Percentiles rank a stretch among this genome's conserved stretches.
Evolutionary conservation across 805 yeast genomes (phyloP).

Genomic region (Starmerella bombicola): DNA sequence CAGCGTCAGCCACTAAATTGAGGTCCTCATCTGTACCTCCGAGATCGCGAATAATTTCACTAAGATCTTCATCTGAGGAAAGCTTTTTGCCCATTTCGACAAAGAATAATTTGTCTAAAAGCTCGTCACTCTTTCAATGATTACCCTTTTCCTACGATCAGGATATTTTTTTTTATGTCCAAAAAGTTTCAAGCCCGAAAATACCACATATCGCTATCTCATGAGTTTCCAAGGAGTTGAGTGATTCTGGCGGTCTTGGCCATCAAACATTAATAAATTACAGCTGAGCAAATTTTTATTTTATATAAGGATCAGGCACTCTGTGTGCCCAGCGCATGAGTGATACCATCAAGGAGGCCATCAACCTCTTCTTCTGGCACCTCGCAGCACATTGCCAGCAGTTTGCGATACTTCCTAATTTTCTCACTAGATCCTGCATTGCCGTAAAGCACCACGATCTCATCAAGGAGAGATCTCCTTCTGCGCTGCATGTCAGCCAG

Average conservation of each 20-base stretch:
- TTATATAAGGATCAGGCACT: background rate
- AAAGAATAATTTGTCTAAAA: too few relatives aligned
- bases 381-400: constrained; percentile 67
- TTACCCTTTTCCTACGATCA: too few relatives aligned
- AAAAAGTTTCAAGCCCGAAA: too few relatives aligned
- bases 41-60: constrained; percentile 58
- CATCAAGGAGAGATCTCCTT: constrained; percentile 33
- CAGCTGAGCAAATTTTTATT: too few relatives aligned
- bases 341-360: constrained; percentile 71
- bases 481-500: constrained; percentile 33
- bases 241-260: too few relatives aligned
- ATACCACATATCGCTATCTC: too few relatives aligned
- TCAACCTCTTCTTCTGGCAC: constrained; percentile 68
- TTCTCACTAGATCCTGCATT: constrained; percentile 39
- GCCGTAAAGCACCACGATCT: constrained; percentile 40
- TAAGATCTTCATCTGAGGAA: constrained; percentile 1
- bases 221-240: too few relatives aligned
- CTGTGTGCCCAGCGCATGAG: constrained; percentile 27
- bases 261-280: too few relatives aligned
- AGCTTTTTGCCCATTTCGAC: constrained; percentile 5
- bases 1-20: constrained; percentile 45
- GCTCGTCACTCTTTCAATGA: too few relatives aligned
- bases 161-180: too few relatives aligned
- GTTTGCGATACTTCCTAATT: constrained; percentile 66
- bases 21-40: constrained; percentile 85